Percentiles rank a stretch among this genome's conserved stretches.
phyloP scores from a whole-genome alignment of 2,329 filamentous ascomycete species.

The Fonsecaea nubica region DNA sequence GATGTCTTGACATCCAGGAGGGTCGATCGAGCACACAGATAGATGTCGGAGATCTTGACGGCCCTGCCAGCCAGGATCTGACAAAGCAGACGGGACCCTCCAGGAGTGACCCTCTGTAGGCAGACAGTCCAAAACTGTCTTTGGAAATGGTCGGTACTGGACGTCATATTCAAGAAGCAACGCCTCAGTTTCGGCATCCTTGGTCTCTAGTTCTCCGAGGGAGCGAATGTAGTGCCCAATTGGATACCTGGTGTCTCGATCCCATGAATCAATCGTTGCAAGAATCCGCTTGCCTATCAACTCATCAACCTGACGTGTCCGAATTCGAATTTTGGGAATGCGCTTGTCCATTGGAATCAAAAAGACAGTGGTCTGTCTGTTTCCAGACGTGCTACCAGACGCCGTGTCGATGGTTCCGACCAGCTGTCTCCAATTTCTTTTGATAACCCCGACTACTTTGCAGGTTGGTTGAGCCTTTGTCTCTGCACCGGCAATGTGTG shows the following conservation, averaged over 20 bases:
- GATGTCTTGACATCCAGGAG: constrained; percentile 94
- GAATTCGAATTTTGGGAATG: constrained; percentile 92
- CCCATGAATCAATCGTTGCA: constrained; percentile 94
- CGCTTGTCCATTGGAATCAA: constrained; percentile 97
- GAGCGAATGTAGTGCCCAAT: constrained; percentile 93
- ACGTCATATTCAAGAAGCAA: constrained; percentile 94
- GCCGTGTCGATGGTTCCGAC: constrained; percentile 83
- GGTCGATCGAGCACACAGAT: constrained; percentile 96
- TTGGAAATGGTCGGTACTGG: constrained; percentile 95
- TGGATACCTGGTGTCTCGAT: constrained; percentile 89
- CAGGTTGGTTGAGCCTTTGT: constrained; percentile 87
- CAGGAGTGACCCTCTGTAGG: constrained; percentile 91
- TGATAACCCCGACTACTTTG: constrained; percentile 87
- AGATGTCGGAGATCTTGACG: constrained; percentile 83
- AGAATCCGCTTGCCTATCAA: constrained; percentile 89
- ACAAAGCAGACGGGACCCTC: constrained; percentile 80
- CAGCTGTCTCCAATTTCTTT: constrained; percentile 97
- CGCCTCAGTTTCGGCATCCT: constrained; percentile 96
- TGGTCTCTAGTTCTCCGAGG: constrained; percentile 90
- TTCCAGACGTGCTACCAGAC: constrained; percentile 79
- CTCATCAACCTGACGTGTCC: constrained; percentile 87
- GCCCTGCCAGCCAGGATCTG: constrained; percentile 85
- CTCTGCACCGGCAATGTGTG: constrained; percentile 77
- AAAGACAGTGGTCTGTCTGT: constrained; percentile 91
- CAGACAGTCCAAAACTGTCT: constrained; percentile 91